Base-by-base conservation (phyloP, 2,329 filamentous ascomycete genomes). In the Alternaria sp. region DNA sequence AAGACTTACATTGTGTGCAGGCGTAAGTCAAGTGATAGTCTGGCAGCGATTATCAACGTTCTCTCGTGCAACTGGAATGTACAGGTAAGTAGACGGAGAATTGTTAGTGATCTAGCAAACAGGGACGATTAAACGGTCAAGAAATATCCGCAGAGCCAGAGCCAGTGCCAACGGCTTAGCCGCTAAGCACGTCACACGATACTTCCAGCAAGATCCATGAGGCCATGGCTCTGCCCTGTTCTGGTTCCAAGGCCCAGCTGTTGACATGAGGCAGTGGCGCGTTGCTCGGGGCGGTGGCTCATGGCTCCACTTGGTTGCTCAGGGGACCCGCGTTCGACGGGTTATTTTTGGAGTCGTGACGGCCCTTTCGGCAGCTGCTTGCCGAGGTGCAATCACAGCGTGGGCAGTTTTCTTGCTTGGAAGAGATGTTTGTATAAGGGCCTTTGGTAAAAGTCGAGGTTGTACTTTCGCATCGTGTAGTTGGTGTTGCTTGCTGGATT, bases 291-390 rank as follows among this genome's bases (percentile, higher is more conserved):
- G n/a, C 56, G 26, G 57, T 58, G 58, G 50, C 53, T 61, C 59
- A 55, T 56, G 53, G 66, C 66, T 62, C 69, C 66, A 67, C 65
- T 47, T 51, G 55, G 69, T 70, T 69, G 65, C 62, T 63, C 58
- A 51, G 67, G 69, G 51, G 63, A 67, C 56, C 54, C 52, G 53
- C 19, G 36, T 47, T 51, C 49, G 49, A 40, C 25, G 23, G 6
- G 26, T 64, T 70, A 69, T 69, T 70, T 69, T 67, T 70, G 61
- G 62, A 53, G 6, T 15, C 17, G 66, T 62, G 64, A 66, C 66
- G 59, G 55, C 8, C 23, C 25, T n/a, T 49, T 57, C 10, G 53
- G 53, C 52, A 57, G 49, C 52, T 43, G 26, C 23, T 13, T 23
- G 8, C 51, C 51, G 52, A 32, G 45, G 10, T 19, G 9, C 19